Evolutionary conservation across 2,329 filamentous ascomycete genomes (phyloP).

Genomic region (Daldinia sp.): DNA sequence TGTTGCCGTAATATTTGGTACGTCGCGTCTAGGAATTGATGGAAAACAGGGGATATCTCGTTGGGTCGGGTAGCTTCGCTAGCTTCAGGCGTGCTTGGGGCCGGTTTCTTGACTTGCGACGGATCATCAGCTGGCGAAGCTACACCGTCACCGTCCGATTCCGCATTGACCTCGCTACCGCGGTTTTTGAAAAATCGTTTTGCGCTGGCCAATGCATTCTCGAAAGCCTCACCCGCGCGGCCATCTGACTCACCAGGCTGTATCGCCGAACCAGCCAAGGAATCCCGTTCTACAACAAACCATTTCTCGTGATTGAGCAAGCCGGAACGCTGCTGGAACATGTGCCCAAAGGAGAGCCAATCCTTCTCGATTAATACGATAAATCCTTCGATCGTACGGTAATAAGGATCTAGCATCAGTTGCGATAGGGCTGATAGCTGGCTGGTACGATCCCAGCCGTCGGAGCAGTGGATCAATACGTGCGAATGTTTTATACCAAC

Average conservation of each 20-base stretch:
- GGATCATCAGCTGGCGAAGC: constrained; percentile 44
- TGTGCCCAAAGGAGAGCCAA: constrained; percentile 97
- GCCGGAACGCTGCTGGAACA: constrained; percentile 93
- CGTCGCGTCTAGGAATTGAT: constrained; percentile 94
- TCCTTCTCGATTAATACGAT: constrained; percentile 96
- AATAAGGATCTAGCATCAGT: constrained; percentile 94
- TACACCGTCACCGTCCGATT: constrained; percentile 57
- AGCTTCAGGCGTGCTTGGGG: constrained; percentile 56
- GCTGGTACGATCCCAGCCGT: constrained; percentile 97
- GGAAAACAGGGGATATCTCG: constrained; percentile 95
- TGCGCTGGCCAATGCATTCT: constrained; percentile 84
- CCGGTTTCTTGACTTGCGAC: constrained; percentile 48
- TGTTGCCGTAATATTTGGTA: constrained; percentile 90
- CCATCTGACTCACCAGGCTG: constrained; percentile 69
- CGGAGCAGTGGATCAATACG: constrained; percentile 95
- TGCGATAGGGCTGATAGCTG: constrained; percentile 92
- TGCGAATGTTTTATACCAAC: constrained; percentile 94
- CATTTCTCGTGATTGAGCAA: constrained; percentile 90
- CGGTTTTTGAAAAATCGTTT: constrained; percentile 87
- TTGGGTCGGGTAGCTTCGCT: constrained; percentile 78
- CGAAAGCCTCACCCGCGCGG: constrained; percentile 75
- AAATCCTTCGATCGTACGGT: constrained; percentile 91
- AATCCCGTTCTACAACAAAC: constrained; percentile 88
- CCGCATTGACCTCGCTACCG: constrained; percentile 65
- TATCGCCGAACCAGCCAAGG: constrained; percentile 69